A percentile compares a stretch with the other conserved stretches of the same genome.
Conservation (phyloP, 352 stramenopile species). For the Globisporangium canariense region DNA sequence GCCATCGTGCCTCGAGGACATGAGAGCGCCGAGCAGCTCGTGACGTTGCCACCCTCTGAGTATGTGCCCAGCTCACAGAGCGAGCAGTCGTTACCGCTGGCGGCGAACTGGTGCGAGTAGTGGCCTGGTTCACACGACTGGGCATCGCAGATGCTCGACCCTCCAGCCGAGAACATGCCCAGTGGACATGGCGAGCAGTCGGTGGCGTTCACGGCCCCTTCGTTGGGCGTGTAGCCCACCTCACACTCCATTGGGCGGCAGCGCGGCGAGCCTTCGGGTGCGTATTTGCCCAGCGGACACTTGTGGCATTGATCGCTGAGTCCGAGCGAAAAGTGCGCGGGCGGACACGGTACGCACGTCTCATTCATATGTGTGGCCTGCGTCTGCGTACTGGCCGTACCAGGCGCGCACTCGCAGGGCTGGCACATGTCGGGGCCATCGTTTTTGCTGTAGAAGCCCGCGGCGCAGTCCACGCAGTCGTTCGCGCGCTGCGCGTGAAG, state of each 20-base stretch:
- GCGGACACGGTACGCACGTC: conserved; percentile 24
- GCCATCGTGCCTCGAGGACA: conserved; percentile 31
- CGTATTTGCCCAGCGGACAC: conserved; percentile 30
- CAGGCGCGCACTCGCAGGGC: conserved; percentile 25
- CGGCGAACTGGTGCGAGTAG: conserved; percentile 23
- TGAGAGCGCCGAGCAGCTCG: conserved; percentile 18
- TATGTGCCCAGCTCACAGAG: conserved; percentile 33
- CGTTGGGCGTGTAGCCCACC: conserved; percentile 23
- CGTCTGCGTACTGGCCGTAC: conserved; percentile 19
- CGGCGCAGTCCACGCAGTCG: conserved; percentile 29
- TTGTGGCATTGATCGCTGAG: conserved; percentile 39
- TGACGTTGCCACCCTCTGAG: conserved; percentile 29
- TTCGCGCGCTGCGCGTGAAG: conserved; percentile 24
- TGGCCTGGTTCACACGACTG: conserved; percentile 27
- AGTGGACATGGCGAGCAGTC: conserved; percentile 36
- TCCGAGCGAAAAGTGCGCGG: conserved; percentile 24
- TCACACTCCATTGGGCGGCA: conserved; percentile 32
- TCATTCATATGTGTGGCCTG: conserved; percentile 12
- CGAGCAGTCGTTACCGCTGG: conserved; percentile 27
- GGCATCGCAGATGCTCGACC: conserved; percentile 20
- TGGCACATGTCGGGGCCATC: conserved; percentile 41
- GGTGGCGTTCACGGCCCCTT: conserved; percentile 28
- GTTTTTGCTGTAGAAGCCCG: conserved; percentile 37
- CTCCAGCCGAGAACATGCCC: conserved; percentile 32
- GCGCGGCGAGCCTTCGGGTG: conserved; percentile 18